Evolutionary conservation across 495 filamentous ascomycete genomes (phyloP).

Genomic region (Daldinia bambusicola): DNA sequence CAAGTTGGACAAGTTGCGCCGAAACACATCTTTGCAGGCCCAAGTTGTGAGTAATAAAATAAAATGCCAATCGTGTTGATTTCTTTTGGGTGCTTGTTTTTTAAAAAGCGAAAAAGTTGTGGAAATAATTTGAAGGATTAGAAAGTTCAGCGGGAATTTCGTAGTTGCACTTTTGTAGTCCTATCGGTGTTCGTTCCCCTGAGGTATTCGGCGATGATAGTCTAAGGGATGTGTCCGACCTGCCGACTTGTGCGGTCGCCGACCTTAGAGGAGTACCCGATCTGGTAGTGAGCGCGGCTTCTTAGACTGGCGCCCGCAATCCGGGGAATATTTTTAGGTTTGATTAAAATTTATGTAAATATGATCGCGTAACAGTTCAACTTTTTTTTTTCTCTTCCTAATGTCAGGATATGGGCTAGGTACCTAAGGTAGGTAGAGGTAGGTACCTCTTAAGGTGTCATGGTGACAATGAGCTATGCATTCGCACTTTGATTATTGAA

Average conservation of each 20-base stretch:
- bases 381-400: not conserved
- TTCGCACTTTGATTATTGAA: not conserved
- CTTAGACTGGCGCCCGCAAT: not conserved
- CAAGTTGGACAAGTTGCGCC: conserved; percentile 53
- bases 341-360: not conserved
- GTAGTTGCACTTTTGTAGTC: not conserved
- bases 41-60: conserved; percentile 9
- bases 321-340: not conserved
- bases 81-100: conserved; percentile 5
- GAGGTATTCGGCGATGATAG: conserved; percentile 36
- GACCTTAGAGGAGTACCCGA: conserved; percentile 6
- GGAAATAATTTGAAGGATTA: conserved; percentile 1
- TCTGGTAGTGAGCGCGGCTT: conserved; percentile 1
- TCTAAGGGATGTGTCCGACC: conserved; percentile 27
- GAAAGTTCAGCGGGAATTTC: not conserved
- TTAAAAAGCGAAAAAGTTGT: conserved; percentile 13
- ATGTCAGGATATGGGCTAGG: no score
- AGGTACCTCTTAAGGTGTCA: no score
- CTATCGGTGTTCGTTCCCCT: conserved; percentile 28
- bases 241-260: conserved; percentile 22
- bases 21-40: conserved; percentile 52
- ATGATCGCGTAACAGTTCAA: not conserved
- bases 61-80: conserved; percentile 9
- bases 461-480: not conserved
- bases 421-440: no score